Base-by-base conservation (phyloP, 202 grass and related monocot species). In the Digitaria exilis region DNA sequence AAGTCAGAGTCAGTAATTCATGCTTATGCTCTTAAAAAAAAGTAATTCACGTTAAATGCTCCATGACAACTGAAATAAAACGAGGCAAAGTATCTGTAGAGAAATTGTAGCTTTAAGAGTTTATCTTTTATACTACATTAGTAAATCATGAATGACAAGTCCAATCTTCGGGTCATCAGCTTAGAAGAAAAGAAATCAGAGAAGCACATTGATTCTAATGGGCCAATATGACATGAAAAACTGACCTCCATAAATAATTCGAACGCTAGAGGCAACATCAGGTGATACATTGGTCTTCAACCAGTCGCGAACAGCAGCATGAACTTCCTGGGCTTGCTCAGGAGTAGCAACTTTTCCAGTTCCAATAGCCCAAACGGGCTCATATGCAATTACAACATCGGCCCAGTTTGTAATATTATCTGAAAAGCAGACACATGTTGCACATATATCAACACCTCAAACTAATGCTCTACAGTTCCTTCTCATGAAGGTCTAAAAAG, bases 361-460 rank as follows among this genome's bases (percentile, higher is more conserved):
- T 78, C 96, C 91, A 87, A 99, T 99, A 78, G 96, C 96, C 96
- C 96, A 99, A 39, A 99, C 96, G 59, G 96, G 96, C 86, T 99
- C 96, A 24, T 99, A 99, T 16, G 96, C 93, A 79, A 99, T 94
- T 21, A 99, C 96, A 46, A 99, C 93, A 55, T 99, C 71, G 25
- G 62, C 58, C 96, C 96, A 99, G 85, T 89, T 85, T 50, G 93
- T 84, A 57, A 99, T 82, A 76, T 64, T 96, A 79, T 96, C 96
- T 99, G 91, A 69, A 92, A 92, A 81, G 73, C 54, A 71, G 39
- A 66, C 56, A 67, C 59, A 91, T 39, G 22, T 65, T 30, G 35
- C 21, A 77, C 10, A 67, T 65, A 16, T 58, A 92, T 73, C 49
- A 69, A 30, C 34, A 56, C 63, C 46, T 79, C 45, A 54, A 54